phyloP scores from a whole-genome alignment of 768 basidiomycete genomes.

The Butyriboletus loyo region DNA sequence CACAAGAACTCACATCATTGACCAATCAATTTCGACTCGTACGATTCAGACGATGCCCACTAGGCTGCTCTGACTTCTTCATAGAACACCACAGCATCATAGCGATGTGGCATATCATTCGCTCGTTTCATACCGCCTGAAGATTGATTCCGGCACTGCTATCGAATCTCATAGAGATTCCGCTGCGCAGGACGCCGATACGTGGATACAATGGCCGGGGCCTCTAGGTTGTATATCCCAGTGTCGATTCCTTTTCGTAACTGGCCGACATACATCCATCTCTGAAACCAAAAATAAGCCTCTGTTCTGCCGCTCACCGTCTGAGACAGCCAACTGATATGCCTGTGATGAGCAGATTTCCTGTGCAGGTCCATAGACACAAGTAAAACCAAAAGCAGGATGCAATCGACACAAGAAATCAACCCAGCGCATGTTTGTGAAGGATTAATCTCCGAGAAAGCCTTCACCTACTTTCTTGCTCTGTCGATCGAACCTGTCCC shows the following conservation, averaged over 20 bases:
- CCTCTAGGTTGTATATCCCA: background rate
- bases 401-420: background rate
- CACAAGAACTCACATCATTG: background rate
- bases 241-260: background rate
- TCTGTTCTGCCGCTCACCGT: background rate
- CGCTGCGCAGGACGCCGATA: background rate
- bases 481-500: background rate
- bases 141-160: conserved; percentile 8
- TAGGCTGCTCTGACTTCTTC: background rate
- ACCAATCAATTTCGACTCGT: conserved; percentile 14
- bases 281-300: background rate
- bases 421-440: background rate
- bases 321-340: background rate
- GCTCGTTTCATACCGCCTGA: background rate
- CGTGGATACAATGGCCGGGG: background rate
- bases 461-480: background rate
- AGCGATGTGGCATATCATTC: background rate
- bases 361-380: background rate
- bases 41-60: conserved; percentile 5
- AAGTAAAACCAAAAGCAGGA: background rate
- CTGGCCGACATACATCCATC: background rate
- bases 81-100: conserved; percentile 15
- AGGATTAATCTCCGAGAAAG: conserved; percentile 8
- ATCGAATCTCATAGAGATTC: conserved; percentile 3
- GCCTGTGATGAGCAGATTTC: background rate